Evolutionary conservation across 139 green algal species (phyloP).

Genomic region (Pleodorina starrii): DNA sequence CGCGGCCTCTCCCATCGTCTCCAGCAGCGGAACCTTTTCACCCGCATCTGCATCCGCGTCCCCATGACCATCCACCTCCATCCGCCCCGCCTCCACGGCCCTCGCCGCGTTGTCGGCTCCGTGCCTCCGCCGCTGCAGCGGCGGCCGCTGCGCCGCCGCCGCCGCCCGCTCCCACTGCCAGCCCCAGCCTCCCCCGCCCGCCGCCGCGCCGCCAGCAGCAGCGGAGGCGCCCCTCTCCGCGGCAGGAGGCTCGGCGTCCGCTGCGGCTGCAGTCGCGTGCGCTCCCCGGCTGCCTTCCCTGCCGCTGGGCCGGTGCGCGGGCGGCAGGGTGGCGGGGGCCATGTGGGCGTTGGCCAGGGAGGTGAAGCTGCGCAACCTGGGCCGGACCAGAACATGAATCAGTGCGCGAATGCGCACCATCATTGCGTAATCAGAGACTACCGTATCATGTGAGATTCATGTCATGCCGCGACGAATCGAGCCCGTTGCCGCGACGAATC

Average conservation of each 20-base stretch:
- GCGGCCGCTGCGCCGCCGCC: neutral
- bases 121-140: neutral
- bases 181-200: neutral
- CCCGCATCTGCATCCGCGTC: neutral
- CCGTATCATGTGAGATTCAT: too few species aligned
- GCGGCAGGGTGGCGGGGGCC: neutral
- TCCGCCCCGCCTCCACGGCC: neutral
- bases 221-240: neutral
- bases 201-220: neutral
- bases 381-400: too few species aligned
- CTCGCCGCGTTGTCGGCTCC: too few species aligned
- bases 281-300: neutral
- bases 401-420: too few species aligned
- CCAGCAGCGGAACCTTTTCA: neutral
- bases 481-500: too few species aligned
- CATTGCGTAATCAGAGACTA: too few species aligned
- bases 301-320: conserved; percentile 3
- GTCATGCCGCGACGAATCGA: too few species aligned
- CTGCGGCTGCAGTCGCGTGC: neutral
- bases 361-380: neutral
- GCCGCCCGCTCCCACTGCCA: neutral
- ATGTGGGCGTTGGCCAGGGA: neutral
- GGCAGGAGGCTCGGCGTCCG: neutral
- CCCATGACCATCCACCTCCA: neutral
- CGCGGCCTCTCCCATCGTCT: neutral